These are phyloP conservation scores for Raphanus hybrid DNA, from an alignment of 441 rosid species.

Conservation along the genomic window DNA sequence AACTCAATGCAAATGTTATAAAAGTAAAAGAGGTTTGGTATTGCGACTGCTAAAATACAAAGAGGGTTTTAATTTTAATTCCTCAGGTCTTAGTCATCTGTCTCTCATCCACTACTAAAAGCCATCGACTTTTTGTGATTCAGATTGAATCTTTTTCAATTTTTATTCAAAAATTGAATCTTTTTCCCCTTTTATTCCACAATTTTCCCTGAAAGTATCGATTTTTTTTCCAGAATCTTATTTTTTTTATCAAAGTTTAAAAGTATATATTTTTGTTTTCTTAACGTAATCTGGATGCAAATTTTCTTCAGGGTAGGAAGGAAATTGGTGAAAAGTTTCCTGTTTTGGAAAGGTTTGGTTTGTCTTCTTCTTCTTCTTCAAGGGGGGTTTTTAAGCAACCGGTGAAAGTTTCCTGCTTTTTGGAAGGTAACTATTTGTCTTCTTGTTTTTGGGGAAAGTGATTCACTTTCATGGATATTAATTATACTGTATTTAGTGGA, in stretches of 20 bases:
- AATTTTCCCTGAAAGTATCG: slow-evolving; percentile 7
- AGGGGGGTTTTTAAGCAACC: not conserved
- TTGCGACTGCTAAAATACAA: slow-evolving; percentile 19
- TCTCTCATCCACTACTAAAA: slow-evolving; percentile 17
- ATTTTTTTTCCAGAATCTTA: not conserved
- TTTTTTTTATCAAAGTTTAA: no score
- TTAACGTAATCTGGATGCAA: slow-evolving; percentile 21
- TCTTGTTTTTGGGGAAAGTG: slow-evolving; percentile 9
- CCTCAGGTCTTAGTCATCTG: not conserved
- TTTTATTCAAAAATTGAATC: slow-evolving; percentile 8
- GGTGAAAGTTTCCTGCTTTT: slow-evolving; percentile 25
- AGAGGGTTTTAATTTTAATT: not conserved
- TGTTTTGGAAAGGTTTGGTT: slow-evolving; percentile 31
- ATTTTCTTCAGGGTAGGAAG: slow-evolving; percentile 19
- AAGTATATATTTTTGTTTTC: no score
- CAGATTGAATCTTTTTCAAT: slow-evolving; percentile 18
- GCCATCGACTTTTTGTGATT: slow-evolving; percentile 33
- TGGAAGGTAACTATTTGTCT: slow-evolving; percentile 39
- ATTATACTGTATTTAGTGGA: not conserved
- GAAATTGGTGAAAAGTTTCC: slow-evolving; percentile 27
- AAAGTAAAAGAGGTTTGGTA: not conserved
- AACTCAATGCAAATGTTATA: slow-evolving; percentile 25
- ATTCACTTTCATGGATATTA: no score
- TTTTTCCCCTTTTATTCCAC: not conserved
- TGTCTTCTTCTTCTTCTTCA: slow-evolving; percentile 10